Evolutionary conservation across 2,329 filamentous ascomycete genomes (phyloP), one percentile per base, ranked within the genome.

Genomic region (Sporothrix luriei): DNA sequence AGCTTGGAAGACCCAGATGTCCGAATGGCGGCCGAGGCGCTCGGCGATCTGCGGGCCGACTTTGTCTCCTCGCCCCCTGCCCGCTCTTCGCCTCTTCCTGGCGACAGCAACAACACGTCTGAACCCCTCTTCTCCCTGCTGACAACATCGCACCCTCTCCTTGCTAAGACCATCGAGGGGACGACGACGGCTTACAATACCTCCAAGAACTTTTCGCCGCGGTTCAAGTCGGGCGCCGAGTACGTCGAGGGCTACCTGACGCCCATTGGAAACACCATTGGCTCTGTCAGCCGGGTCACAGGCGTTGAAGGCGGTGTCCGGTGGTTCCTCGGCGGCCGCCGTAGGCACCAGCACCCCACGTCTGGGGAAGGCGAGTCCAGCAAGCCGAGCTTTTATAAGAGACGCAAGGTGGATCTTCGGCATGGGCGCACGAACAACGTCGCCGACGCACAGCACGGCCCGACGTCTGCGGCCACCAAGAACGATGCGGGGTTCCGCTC

Each of bases 221-320:
- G 71, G 2, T 92, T 97, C 77, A 93, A 92, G 78, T 91, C 91
- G n/a, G 88, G 93, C 71, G 94, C 92, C 64, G 93, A 97, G 78
- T 93, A 96, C 75, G 89, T 97, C 24, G 94, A 98, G 79, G 90
- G 92, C 61, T 94, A 92, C 74, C 88, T 97, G 66, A 92, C 91
- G 1, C 93, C 93, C 1, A 88, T 97, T 67, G 92, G 92, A 67
- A 95, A 92, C 76, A 95, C 92, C 0, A 91, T 97, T 40, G 91
- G 92, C 16, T 91, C 88, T 0, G 91, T 97, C 6, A 91, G 93
- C 40, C 88, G 92, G 40, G 89, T 90, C 43, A 97, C 94, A 0
- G 94, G 94, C 71, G 91, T 97, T 2, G 94, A 98, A 77, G 90
- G 90, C 69, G 90, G 93, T 69, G 86, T 97, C 16, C 86, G 95